Evolutionary conservation across 495 filamentous ascomycete species (phyloP), one percentile per base, ranked within the genome.

Genomic region (Aspergillus funiculosus): DNA sequence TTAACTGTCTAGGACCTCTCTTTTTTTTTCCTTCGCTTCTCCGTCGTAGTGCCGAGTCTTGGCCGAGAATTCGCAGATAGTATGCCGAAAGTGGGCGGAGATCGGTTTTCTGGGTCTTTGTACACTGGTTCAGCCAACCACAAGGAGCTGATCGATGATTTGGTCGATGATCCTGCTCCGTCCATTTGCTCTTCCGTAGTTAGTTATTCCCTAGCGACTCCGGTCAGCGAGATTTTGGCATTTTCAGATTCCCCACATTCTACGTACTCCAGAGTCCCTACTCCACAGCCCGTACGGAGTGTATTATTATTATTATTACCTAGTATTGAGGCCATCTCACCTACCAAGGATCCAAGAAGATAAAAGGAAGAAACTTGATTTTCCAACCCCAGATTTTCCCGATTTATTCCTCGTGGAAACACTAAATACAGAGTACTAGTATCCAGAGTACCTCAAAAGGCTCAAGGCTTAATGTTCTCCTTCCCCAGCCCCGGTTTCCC

Each of bases 11-110:
- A n/a, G n/a, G n/a, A n/a, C n/a, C n/a, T n/a, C n/a, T n/a, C n/a
- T n/a, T n/a, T n/a, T n/a, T n/a, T n/a, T 31, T 31, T 15, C n/a
- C 4, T 25, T n/a, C 29, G 10, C 22, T 3, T 43, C 28, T 32
- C 18, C 28, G 7, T 1, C 14, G 21, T 28, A 43, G 17, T n/a
- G 6, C 44, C 44, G 44, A 47, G 35, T 26, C 35, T 39, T 47
- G 24, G 11, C 44, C 44, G 44, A 47, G 26, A 39, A 47, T 30
- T 47, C 27, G 18, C 25, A 32, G 44, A 31, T 31, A 26, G 35
- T 19, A 25, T 18, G 9, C 17, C 27, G 11, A 13, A 10, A 2
- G 6, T 5, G 4, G 28, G 19, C 35, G 29, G 13, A 19, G 1
- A 0, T 21, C 21, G 35, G n/a, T n/a, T n/a, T n/a, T n/a, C n/a